phyloP scores from a whole-genome alignment of 345 rosid genomes.

The Moricandia arvensis region DNA sequence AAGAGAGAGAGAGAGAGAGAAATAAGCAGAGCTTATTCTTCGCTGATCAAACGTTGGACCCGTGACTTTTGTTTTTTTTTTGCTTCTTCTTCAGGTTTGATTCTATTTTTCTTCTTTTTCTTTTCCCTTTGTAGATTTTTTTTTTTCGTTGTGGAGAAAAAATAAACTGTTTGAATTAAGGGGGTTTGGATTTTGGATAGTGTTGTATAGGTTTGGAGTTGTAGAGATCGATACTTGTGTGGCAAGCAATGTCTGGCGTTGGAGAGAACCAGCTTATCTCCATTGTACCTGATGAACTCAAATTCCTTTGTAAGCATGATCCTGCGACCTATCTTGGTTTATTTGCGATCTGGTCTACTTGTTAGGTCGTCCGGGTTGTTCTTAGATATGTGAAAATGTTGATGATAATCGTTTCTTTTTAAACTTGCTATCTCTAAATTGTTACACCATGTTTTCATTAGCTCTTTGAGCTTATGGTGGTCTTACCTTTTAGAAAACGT shows the following conservation, averaged over 20 bases:
- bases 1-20: not conserved
- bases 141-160: not conserved
- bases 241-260: slow-evolving; percentile 51
- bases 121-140: slow-evolving; percentile 1
- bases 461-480: not conserved
- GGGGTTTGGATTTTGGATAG: slow-evolving; percentile 18
- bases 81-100: slow-evolving; percentile 20
- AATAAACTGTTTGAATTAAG: not conserved
- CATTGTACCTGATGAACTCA: slow-evolving; percentile 93
- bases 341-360: not conserved
- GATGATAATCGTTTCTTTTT: not conserved
- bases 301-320: slow-evolving; percentile 63
- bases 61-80: slow-evolving; percentile 28
- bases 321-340: not conserved
- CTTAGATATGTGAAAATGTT: not conserved
- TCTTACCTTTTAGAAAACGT: not conserved
- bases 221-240: slow-evolving; percentile 21
- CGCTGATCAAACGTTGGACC: slow-evolving; percentile 36
- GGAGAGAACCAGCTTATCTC: slow-evolving; percentile 72
- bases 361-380: not conserved
- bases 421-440: no score
- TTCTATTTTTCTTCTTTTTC: not conserved
- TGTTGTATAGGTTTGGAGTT: slow-evolving; percentile 1
- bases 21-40: slow-evolving; percentile 13
- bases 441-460: not conserved